Base-by-base conservation (phyloP, 352 stramenopile genomes). In the Phytopythium boreale region DNA sequence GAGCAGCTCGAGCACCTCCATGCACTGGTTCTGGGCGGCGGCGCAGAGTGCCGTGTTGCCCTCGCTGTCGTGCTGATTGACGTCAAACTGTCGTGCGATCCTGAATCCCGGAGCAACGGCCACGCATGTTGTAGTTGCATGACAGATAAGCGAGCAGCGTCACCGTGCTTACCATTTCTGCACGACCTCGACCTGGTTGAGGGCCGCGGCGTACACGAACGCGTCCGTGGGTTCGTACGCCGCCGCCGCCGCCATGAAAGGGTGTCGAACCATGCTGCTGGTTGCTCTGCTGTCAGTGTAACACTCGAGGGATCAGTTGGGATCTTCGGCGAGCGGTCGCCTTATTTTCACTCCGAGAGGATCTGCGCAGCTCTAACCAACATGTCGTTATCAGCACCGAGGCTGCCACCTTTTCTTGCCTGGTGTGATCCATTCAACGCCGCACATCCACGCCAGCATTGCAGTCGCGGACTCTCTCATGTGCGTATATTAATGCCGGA, bases 111-210 rank as follows among this genome's bases (percentile, higher is more conserved):
- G 8, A 15, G 19, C 11, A 27, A 19, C 44, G 12, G 44, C 27
- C 44, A 26, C 20, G 20, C n/a, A 14, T n/a, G 7, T 15, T 4
- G 20, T 17, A 20, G 44, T 9, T 29, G n/a, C n/a, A 43, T 3
- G 41, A 47, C 17, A 47, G 2, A 47, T 7, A 19, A 27, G 46
- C 11, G 31, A 39, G 0, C 17, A 22, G 22, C 4, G 12, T 1
- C 34, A 7, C 14, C 10, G 24, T 9, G 34, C 41, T 56, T 22
- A 84, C 78, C 81, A 90, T 49, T 75, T 76, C 24, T 68, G 70
- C 24, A 90, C 75, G 53, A 88, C 82, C 59, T 84, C 64, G 37
- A 86, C 63, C 71, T 89, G 82, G 61, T 89, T 89, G 20, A 88
- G 71, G 7, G 82, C 88, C 26, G 82, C 79, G 6, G 82, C 82